phyloP scores from a whole-genome alignment of 768 basidiomycete species.

The Fomitopsis serialis region DNA sequence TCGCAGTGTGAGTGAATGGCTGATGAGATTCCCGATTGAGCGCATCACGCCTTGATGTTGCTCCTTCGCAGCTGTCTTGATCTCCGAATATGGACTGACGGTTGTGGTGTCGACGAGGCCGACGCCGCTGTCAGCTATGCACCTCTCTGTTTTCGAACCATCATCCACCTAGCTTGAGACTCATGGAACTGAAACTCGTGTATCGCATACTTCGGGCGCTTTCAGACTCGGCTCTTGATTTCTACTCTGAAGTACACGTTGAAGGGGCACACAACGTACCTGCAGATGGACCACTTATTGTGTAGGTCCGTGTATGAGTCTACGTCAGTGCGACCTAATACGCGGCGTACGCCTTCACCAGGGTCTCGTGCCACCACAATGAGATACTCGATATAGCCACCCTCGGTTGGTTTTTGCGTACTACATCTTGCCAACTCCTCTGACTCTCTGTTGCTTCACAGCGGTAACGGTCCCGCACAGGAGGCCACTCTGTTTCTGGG shows the following conservation, averaged over 20 bases:
- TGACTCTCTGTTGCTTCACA: background rate
- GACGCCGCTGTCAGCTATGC: too few species aligned
- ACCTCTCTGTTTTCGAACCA: background rate
- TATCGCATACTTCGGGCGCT: constrained; percentile 57
- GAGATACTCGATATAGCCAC: constrained; percentile 89
- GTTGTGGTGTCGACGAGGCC: too few species aligned
- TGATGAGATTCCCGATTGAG: too few species aligned
- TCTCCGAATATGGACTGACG: too few species aligned
- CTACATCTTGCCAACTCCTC: constrained; percentile 3
- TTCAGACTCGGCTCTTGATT: constrained; percentile 66
- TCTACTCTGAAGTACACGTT: constrained; percentile 84
- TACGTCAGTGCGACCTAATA: background rate
- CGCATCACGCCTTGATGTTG: too few species aligned
- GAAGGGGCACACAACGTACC: constrained; percentile 88
- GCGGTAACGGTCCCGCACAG: constrained; percentile 79
- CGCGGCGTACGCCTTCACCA: background rate
- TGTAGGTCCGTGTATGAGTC: constrained; percentile 61
- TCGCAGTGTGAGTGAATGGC: too few species aligned
- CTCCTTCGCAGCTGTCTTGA: too few species aligned
- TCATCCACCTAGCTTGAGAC: too few species aligned
- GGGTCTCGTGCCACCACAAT: constrained; percentile 61
- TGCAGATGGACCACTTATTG: constrained; percentile 80
- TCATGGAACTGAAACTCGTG: constrained; percentile 45
- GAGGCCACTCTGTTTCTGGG: constrained; percentile 87
- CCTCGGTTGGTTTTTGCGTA: constrained; percentile 53